Evolutionary conservation across 768 basidiomycete species (phyloP).

Genomic region (Suillus subaureus): DNA sequence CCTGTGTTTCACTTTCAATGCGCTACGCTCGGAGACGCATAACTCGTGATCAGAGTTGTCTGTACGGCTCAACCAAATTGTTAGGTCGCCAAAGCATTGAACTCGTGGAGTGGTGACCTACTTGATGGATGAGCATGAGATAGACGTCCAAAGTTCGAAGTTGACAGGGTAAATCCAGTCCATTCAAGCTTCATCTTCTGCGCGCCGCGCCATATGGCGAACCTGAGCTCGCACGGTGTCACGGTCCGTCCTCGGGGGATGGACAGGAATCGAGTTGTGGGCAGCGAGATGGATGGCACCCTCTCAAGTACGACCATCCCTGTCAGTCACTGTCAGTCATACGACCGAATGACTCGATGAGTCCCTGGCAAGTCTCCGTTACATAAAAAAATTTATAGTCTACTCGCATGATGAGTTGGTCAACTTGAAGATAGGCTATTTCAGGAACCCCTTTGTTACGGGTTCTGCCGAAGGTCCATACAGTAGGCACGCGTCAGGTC

Average conservation of each 20-base stretch:
- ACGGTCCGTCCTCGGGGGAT: too few species aligned
- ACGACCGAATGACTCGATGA: too few species aligned
- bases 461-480: conserved; percentile 3
- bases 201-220: not conserved
- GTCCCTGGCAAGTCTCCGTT: too few species aligned
- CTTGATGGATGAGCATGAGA: not conserved
- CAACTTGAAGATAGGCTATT: too few species aligned
- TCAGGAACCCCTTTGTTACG: not conserved
- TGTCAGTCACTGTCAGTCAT: too few species aligned
- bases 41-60: not conserved
- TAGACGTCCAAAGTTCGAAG: not conserved
- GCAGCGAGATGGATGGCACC: too few species aligned
- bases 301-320: too few species aligned
- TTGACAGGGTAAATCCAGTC: not conserved
- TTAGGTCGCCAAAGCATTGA: not conserved
- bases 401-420: too few species aligned
- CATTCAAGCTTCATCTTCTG: not conserved
- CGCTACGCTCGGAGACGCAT: not conserved
- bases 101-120: not conserved
- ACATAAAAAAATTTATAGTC: too few species aligned
- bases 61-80: not conserved
- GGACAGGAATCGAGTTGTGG: too few species aligned
- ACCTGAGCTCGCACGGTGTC: not conserved
- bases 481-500: not conserved
- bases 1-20: not conserved